Conservation (phyloP, 768 basidiomycete genomes). For the Fistulinella prunicolor region DNA sequence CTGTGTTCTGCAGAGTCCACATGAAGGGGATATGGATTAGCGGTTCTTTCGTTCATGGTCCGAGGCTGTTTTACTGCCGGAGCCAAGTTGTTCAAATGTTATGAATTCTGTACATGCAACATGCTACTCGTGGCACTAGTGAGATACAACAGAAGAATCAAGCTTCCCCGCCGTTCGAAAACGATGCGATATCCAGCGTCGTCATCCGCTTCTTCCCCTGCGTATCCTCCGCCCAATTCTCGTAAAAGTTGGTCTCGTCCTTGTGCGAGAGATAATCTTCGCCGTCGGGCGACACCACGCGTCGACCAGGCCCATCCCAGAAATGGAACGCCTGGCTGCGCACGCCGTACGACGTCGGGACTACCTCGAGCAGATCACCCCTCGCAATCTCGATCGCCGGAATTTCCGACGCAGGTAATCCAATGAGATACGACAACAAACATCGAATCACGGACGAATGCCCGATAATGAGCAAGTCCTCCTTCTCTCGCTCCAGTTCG, state of each 20-base stretch:
- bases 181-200: conserved; percentile 29
- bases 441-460: conserved; percentile 98
- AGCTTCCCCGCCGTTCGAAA: conserved; percentile 19
- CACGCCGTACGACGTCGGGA: conserved; percentile 87
- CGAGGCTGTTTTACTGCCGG: too few relatives aligned
- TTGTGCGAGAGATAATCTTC: conserved; percentile 35
- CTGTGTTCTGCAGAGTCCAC: too few relatives aligned
- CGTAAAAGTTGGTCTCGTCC: conserved; percentile 80
- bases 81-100: too few relatives aligned
- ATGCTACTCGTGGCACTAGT: too few relatives aligned
- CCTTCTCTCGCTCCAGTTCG: conserved; percentile 91
- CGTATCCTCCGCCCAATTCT: conserved; percentile 82
- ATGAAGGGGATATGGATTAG: too few relatives aligned
- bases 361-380: conserved; percentile 93
- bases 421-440: conserved; percentile 88
- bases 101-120: too few relatives aligned
- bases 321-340: conserved; percentile 88
- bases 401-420: conserved; percentile 92
- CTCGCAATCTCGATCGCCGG: conserved; percentile 97
- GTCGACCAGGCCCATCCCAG: conserved; percentile 83
- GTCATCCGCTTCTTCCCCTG: conserved; percentile 51
- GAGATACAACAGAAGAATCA: too few relatives aligned
- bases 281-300: conserved; percentile 37
- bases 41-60: too few relatives aligned
- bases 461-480: conserved; percentile 94